These are phyloP conservation scores for Capsicum rhomboideum DNA, from an alignment of 257 asterid species.

Conservation along the genomic window DNA sequence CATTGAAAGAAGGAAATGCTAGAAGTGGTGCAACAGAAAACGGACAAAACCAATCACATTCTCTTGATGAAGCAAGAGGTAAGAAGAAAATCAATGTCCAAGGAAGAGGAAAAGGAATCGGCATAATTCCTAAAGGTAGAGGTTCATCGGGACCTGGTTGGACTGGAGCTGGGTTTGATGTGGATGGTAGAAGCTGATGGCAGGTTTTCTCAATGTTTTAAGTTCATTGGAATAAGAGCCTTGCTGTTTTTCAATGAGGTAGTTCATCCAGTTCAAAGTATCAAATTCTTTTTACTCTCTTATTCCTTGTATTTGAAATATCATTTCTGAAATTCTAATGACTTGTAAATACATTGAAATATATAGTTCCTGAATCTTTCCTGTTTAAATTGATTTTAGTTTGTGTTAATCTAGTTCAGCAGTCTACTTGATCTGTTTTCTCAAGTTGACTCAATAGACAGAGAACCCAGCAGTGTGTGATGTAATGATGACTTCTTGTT, in stretches of 20 bases:
- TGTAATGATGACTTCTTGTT: not conserved
- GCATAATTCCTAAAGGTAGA: constrained; percentile 69
- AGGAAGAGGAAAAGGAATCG: constrained; percentile 68
- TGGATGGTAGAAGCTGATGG: constrained; percentile 57
- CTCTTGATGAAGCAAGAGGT: constrained; percentile 37
- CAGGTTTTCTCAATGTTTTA: not conserved
- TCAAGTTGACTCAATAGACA: not conserved
- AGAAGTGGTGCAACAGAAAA: constrained; percentile 17
- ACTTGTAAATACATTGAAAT: not conserved
- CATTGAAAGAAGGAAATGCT: constrained; percentile 24
- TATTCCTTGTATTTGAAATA: not conserved
- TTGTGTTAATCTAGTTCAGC: not conserved
- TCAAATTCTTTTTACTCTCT: not conserved
- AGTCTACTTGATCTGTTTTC: not conserved
- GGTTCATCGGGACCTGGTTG: constrained; percentile 61
- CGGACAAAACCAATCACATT: constrained; percentile 28
- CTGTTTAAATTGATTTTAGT: not conserved
- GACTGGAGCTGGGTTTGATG: constrained; percentile 94
- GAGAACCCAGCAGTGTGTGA: not conserved
- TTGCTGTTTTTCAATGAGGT: not conserved
- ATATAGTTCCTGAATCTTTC: not conserved
- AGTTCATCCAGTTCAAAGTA: not conserved
- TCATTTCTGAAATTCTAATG: not conserved
- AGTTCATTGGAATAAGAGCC: not conserved
- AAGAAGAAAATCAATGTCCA: constrained; percentile 54